Percentiles rank a stretch among this genome's conserved stretches.
These are phyloP conservation scores for Berkeleyomyces basicola DNA, from an alignment of 2,329 filamentous ascomycete genomes.

Conservation along the genomic window DNA sequence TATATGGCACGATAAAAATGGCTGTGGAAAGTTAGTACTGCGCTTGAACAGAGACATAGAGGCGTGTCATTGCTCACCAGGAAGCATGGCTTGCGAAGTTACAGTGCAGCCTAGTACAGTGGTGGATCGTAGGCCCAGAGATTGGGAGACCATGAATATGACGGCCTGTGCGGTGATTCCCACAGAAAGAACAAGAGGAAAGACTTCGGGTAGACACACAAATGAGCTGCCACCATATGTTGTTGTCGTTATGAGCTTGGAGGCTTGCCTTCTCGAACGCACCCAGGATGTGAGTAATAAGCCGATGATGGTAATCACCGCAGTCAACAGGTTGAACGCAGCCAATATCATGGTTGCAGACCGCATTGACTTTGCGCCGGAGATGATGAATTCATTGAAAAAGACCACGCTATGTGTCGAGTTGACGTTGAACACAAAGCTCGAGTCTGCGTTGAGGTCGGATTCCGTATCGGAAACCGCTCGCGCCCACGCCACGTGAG, in stretches of 20 bases:
- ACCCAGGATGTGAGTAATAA: conserved; percentile 41
- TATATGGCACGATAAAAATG: conserved; percentile 48
- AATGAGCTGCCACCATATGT: conserved; percentile 26
- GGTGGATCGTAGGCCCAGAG: conserved; percentile 34
- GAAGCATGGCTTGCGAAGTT: conserved; percentile 41
- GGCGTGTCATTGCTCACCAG: conserved; percentile 27
- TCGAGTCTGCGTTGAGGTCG: conserved; percentile 14
- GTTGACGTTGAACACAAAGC: conserved; percentile 21
- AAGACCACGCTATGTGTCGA: conserved; percentile 25
- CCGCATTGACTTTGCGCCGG: conserved; percentile 38
- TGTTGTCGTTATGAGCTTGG: background rate
- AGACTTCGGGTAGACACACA: conserved; percentile 31
- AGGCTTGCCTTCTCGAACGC: conserved; percentile 25
- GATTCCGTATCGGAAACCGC: background rate
- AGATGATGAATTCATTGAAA: conserved; percentile 35
- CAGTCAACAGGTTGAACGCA: conserved; percentile 42
- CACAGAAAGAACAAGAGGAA: conserved; percentile 39
- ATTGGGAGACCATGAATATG: conserved; percentile 39
- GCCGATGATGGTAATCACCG: conserved; percentile 36
- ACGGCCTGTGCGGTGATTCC: conserved; percentile 42
- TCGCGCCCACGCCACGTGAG: conserved; percentile 4
- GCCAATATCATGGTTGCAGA: conserved; percentile 46
- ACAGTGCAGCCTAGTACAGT: conserved; percentile 35
- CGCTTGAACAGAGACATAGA: background rate
- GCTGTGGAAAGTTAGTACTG: conserved; percentile 21